phyloP scores from a whole-genome alignment of 164 flowering plant species.

The Hamamelis virginiana region DNA sequence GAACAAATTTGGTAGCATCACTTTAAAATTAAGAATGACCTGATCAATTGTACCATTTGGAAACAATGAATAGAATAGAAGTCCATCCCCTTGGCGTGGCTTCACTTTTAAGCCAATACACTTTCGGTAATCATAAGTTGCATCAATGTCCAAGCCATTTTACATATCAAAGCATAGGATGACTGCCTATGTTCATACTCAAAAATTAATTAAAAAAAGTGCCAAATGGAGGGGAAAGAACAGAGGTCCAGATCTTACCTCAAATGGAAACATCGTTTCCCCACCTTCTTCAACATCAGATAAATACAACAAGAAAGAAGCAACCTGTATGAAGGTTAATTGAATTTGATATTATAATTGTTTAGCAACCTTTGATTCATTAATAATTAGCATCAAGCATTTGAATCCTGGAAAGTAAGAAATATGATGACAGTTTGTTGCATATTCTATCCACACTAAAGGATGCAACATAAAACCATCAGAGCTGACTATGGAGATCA shows the following conservation, averaged over 20 bases:
- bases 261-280: slow-evolving; percentile 85
- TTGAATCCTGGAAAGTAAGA: background rate
- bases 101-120: too few species aligned
- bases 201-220: background rate
- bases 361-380: background rate
- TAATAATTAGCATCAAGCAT: background rate
- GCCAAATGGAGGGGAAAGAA: background rate
- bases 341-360: background rate
- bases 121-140: slow-evolving; percentile 55
- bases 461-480: too few species aligned
- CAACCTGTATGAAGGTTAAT: slow-evolving; percentile 45
- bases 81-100: slow-evolving; percentile 88
- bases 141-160: slow-evolving; percentile 64
- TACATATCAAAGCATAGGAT: slow-evolving; percentile 25
- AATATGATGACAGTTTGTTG: background rate
- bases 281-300: slow-evolving; percentile 91
- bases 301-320: too few species aligned
- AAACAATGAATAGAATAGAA: slow-evolving; percentile 78
- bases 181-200: background rate
- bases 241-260: slow-evolving; percentile 38
- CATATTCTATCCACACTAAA: background rate
- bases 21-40: slow-evolving; percentile 36
- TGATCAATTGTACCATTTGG: slow-evolving; percentile 85
- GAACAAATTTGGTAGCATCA: background rate
- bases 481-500: too few species aligned